Evolutionary conservation across 2,329 filamentous ascomycete species (phyloP), one percentile per base, ranked within the genome.

Genomic region (Venturia asperata): DNA sequence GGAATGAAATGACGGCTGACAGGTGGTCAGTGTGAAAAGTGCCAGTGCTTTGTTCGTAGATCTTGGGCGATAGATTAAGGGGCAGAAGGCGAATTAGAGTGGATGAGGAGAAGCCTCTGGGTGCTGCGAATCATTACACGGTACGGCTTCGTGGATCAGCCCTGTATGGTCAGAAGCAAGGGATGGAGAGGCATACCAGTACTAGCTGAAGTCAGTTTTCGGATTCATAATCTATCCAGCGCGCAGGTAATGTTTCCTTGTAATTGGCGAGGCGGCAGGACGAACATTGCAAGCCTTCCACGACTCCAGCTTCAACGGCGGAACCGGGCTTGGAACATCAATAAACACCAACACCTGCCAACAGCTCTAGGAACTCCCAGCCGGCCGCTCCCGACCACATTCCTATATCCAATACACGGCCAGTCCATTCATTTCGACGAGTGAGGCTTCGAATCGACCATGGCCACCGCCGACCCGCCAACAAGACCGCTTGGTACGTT

Each of bases 391-490:
- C 11, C 49, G 6, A 55, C 24, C 52, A 58, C 10, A 58, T 37
- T 27, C 30, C 52, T 58, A 37, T 58, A 37, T 10, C 52, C 37
- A 37, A 58, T 19, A 37, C 52, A 37, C 52, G 30, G 13, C 30
- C 52, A 34, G 13, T 19, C 49, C 49, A 34, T 56, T 56, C 49
- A 34, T 56, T 37, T 21, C 19, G 15, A 10, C 11, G 21, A 15
- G 47, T 24, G 27, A 64, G n/a, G 30, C 56, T 13, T 4, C 52
- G 15, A 34, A 21, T 47, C 47, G 64, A 68, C 66, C 66, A 80
- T 80, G 78, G 78, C 78, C 63, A 77, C 77, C 66, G 74, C 78
- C 67, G 77, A 80, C 70, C 72, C 78, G 68, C 75, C 76, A 43
- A 70, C 76, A 68, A 74, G 74, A 68, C 75, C 77, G 62, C 77